Percentiles rank a stretch among this genome's conserved stretches.
Evolutionary conservation across 2,329 filamentous ascomycete genomes (phyloP).

Genomic region (Emergomyces pasteurianus): DNA sequence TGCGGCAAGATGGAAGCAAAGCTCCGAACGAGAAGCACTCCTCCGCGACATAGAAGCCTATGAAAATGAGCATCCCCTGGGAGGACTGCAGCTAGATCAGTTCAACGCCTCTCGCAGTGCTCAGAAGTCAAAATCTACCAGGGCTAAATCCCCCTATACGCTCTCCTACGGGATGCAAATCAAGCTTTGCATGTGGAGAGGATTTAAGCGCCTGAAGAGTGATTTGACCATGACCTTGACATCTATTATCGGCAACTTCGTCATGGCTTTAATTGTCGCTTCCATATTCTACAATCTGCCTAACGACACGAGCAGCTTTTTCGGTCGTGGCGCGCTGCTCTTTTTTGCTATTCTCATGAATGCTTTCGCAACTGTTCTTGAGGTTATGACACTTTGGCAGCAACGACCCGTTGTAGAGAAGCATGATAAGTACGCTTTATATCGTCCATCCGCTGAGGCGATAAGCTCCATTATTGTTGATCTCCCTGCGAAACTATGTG

Average conservation of each 20-base stretch:
- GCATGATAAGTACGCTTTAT: constrained; percentile 73
- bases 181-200: constrained; percentile 66
- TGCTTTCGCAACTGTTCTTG: constrained; percentile 67
- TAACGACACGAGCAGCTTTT: constrained; percentile 58
- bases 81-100: constrained; percentile 7
- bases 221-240: constrained; percentile 65
- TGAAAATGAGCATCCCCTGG: constrained; percentile 31
- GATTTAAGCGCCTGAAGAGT: constrained; percentile 61
- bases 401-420: constrained; percentile 91
- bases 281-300: constrained; percentile 71
- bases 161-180: constrained; percentile 67
- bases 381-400: constrained; percentile 72
- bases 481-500: constrained; percentile 67
- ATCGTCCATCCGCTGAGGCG: constrained; percentile 76
- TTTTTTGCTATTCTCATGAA: constrained; percentile 86
- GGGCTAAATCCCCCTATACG: constrained; percentile 67
- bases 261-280: constrained; percentile 65
- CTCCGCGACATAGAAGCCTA: constrained; percentile 34
- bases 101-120: constrained; percentile 25
- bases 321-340: constrained; percentile 62
- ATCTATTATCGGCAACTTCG: constrained; percentile 54
- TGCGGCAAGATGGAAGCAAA: constrained; percentile 44
- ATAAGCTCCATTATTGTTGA: constrained; percentile 70
- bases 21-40: constrained; percentile 34
- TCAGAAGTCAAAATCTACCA: constrained; percentile 36